Evolutionary conservation across 345 rosid genomes (phyloP).

Genomic region (Heritiera littoralis): DNA sequence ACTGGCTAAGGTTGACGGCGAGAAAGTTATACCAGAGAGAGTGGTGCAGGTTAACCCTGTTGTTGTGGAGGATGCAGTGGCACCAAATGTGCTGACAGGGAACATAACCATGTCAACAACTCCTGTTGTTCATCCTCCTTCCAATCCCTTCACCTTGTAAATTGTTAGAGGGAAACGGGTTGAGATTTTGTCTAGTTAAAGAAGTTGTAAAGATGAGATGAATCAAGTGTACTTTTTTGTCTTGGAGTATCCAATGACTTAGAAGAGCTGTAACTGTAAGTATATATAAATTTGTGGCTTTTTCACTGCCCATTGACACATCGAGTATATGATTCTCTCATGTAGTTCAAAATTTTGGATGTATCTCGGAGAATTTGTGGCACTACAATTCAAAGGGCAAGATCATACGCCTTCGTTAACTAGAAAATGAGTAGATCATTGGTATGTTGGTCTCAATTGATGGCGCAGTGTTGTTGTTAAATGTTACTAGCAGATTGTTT

Average conservation of each 20-base stretch:
- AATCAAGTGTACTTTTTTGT: neutral
- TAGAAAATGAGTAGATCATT: neutral
- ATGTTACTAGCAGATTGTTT: neutral
- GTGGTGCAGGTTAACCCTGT: slow-evolving; percentile 69
- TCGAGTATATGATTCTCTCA: neutral
- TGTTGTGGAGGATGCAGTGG: slow-evolving; percentile 58
- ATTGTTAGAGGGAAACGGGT: too few species aligned
- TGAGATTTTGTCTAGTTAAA: slow-evolving; percentile 8
- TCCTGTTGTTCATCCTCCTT: slow-evolving; percentile 62
- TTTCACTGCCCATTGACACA: neutral
- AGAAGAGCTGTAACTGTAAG: neutral
- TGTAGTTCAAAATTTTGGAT: neutral
- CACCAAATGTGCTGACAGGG: slow-evolving; percentile 47
- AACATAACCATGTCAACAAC: slow-evolving; percentile 58
- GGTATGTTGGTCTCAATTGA: neutral
- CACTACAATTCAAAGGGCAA: neutral
- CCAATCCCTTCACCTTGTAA: too few species aligned
- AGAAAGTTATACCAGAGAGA: slow-evolving; percentile 68
- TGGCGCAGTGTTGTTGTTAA: neutral
- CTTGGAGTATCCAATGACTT: neutral
- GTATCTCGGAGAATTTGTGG: neutral
- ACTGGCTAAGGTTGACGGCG: slow-evolving; percentile 80
- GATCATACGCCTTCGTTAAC: neutral
- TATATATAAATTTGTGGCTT: neutral
- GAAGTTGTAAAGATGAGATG: slow-evolving; percentile 18